Percentiles rank a stretch among this genome's conserved stretches.
Conservation (phyloP, 2,329 filamentous ascomycete genomes). For the Arthroderma uncinatum region DNA sequence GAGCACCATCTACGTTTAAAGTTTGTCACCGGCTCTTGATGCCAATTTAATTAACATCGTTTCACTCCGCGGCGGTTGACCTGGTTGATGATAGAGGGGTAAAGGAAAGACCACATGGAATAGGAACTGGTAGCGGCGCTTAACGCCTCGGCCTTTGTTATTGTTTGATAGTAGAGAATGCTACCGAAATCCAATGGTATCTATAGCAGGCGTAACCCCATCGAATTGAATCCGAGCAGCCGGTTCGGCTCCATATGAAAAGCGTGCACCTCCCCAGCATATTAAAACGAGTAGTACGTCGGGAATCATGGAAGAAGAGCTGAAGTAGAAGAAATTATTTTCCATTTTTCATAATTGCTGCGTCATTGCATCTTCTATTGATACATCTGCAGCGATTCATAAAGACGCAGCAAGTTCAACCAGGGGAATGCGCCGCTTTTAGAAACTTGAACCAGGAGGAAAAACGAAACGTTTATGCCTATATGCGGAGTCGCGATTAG, state of each 20-base stretch:
- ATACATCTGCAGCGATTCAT: constrained; percentile 4
- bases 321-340: constrained; percentile 2
- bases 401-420: constrained; percentile 3
- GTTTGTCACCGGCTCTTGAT: too few relatives aligned
- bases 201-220: not conserved
- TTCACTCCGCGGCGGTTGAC: not conserved
- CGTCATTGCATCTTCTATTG: constrained; percentile 6
- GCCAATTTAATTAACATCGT: not conserved
- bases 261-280: not conserved
- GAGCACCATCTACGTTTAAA: too few relatives aligned
- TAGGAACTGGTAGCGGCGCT: not conserved
- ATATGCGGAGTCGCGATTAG: not conserved
- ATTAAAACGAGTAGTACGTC: not conserved
- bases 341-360: constrained; percentile 4
- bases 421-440: not conserved
- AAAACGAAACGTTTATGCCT: constrained; percentile 2
- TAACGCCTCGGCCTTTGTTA: not conserved
- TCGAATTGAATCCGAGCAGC: not conserved
- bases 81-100: too few relatives aligned
- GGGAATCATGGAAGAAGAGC: not conserved
- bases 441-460: constrained; percentile 1
- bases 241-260: not conserved
- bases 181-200: not conserved
- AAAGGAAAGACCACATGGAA: not conserved
- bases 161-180: not conserved